Conservation (phyloP, 768 basidiomycete species). For the Naganishia kalamii region DNA sequence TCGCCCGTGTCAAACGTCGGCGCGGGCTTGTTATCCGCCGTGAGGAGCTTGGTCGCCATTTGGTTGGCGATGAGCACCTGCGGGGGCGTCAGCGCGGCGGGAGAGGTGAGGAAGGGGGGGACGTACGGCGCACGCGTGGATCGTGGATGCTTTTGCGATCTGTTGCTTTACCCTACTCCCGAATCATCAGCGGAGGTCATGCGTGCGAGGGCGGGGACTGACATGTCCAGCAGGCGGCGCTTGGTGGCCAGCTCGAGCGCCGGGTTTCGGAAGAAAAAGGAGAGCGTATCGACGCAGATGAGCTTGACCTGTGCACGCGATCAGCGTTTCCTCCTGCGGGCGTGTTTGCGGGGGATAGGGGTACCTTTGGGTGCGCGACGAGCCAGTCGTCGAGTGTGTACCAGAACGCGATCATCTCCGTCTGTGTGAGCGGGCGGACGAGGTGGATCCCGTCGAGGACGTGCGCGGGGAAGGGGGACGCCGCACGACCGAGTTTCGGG, state of each 20-base stretch:
- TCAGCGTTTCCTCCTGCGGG: no score
- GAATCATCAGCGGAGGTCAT: background rate
- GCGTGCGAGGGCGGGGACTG: constrained; percentile 7
- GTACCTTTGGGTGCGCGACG: constrained; percentile 31
- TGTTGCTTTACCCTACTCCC: constrained; percentile 35
- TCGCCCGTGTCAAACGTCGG: constrained; percentile 42
- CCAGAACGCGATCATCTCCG: constrained; percentile 42
- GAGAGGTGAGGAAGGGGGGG: background rate
- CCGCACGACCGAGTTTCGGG: constrained; percentile 28
- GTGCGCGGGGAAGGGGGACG: background rate
- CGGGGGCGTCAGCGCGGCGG: background rate
- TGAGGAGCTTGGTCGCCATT: constrained; percentile 43
- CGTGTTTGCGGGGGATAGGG: constrained; percentile 9
- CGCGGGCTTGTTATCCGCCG: constrained; percentile 40
- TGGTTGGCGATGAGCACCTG: constrained; percentile 42
- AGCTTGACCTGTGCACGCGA: constrained; percentile 36
- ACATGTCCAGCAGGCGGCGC: constrained; percentile 38
- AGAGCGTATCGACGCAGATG: constrained; percentile 42
- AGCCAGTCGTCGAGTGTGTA: constrained; percentile 41
- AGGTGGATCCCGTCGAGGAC: constrained; percentile 38
- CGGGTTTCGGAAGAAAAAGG: constrained; percentile 43
- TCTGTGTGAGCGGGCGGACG: constrained; percentile 36
- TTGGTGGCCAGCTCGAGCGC: constrained; percentile 27
- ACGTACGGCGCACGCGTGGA: constrained; percentile 33
- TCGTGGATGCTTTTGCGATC: constrained; percentile 38